These are phyloP conservation scores for Hericium rajendrae DNA, from an alignment of 768 basidiomycete genomes.

Conservation along the genomic window DNA sequence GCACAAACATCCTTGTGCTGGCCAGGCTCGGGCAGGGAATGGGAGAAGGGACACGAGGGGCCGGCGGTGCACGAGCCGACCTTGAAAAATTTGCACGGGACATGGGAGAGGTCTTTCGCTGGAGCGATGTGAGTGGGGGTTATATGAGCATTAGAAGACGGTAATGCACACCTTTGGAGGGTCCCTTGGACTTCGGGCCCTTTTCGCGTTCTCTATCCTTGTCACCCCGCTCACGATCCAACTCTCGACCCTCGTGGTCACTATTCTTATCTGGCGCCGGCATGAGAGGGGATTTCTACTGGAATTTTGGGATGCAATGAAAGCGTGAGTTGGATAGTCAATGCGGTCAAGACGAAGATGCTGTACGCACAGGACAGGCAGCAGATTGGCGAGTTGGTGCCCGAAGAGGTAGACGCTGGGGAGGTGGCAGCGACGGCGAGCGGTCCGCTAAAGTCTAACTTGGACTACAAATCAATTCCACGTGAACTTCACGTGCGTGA, in stretches of 20 bases:
- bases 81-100: slow-evolving; percentile 96
- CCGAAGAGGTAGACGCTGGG: slow-evolving; percentile 1
- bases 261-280: slow-evolving; percentile 14
- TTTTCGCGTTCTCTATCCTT: slow-evolving; percentile 14
- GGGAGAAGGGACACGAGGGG: slow-evolving; percentile 92
- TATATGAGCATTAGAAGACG: background rate
- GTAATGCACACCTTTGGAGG: slow-evolving; percentile 16
- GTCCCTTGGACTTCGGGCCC: slow-evolving; percentile 15
- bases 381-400: background rate
- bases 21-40: slow-evolving; percentile 61
- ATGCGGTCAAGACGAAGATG: too few species aligned
- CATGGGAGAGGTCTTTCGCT: slow-evolving; percentile 90
- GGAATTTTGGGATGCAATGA: too few species aligned
- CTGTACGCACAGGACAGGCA: background rate
- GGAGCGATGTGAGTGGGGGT: slow-evolving; percentile 6
- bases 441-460: background rate
- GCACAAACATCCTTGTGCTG: slow-evolving; percentile 74
- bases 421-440: slow-evolving; percentile 2
- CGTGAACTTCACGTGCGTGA: background rate
- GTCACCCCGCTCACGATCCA: slow-evolving; percentile 13
- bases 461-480: background rate
- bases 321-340: too few species aligned
- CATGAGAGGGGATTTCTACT: slow-evolving; percentile 6
- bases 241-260: slow-evolving; percentile 13
- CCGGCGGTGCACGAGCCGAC: slow-evolving; percentile 93